phyloP scores from a whole-genome alignment of 306 rosid species.

The Gillenia trifoliata region DNA sequence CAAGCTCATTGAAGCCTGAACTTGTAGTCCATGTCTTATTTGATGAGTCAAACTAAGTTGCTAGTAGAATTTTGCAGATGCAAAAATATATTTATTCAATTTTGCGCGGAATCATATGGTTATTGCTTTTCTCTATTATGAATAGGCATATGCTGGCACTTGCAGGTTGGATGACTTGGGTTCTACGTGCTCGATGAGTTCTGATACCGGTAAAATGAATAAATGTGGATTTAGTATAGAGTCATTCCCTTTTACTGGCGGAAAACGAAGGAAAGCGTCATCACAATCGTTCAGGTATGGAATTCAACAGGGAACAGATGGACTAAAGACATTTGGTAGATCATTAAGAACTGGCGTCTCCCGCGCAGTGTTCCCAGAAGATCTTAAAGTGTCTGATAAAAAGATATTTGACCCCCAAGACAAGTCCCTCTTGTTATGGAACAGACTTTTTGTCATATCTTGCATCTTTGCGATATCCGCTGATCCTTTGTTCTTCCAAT shows the following conservation, averaged over 20 bases:
- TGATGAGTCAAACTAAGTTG: not conserved
- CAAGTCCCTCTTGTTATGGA: slow-evolving; percentile 73
- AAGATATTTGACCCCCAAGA: slow-evolving; percentile 78
- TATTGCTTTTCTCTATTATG: not conserved
- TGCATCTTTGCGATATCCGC: slow-evolving; percentile 71
- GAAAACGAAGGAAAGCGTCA: slow-evolving; percentile 27
- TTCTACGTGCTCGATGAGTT: slow-evolving; percentile 33
- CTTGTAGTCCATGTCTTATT: not conserved
- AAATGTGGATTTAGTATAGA: slow-evolving; percentile 48
- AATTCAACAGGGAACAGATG: slow-evolving; percentile 63
- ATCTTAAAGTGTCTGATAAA: slow-evolving; percentile 62
- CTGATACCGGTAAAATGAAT: slow-evolving; percentile 49
- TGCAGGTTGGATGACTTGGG: slow-evolving; percentile 71
- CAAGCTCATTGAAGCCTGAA: not conserved
- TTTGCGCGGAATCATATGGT: not conserved
- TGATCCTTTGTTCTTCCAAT: slow-evolving; percentile 88
- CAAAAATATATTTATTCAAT: not conserved
- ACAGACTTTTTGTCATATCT: slow-evolving; percentile 66
- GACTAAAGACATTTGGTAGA: slow-evolving; percentile 66
- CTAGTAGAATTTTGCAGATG: not conserved
- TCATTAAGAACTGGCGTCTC: slow-evolving; percentile 58
- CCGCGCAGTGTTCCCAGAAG: slow-evolving; percentile 67
- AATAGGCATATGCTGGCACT: slow-evolving; percentile 10
- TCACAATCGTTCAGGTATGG: slow-evolving; percentile 54
- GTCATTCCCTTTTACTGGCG: slow-evolving; percentile 30